Base-by-base conservation (phyloP, 345 rosid species). In the Microthlaspi erraticum region DNA sequence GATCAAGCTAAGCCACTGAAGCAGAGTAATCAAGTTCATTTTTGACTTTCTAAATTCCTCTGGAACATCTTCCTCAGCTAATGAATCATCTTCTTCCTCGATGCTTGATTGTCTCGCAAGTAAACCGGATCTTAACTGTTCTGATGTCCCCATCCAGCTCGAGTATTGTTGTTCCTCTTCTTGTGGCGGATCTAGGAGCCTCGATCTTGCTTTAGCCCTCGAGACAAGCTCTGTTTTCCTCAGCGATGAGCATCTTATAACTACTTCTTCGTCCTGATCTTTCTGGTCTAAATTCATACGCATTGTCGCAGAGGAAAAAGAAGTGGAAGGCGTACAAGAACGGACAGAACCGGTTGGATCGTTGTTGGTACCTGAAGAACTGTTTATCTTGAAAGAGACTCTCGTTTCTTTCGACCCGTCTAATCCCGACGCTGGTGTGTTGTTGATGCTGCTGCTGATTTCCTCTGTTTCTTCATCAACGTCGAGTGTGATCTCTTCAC, bases 51-150 rank as follows among this genome's bases (percentile, higher is more conserved):
- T 81, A 62, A 62, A 88, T 52, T 91, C 86, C 16, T 85, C 91
- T 0, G 97, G 99, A 11, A 94, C 68, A 71, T 94, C 99, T 19
- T 86, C 96, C 0, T 77, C 83, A 10, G 77, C 79, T 4, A 85
- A 79, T 2, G 86, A 80, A 45, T 88, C 96, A 0, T 93, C 91
- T n/a, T 88, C 93, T 7, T 91, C 97, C 0, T 93, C 98, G 0
- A 68, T 48, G 37, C 87, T 5, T 3, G 42, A 23, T 1, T 20
- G 70, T 69, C 68, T 81, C 1, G 69, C 64, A 37, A 84, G 10
- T 20, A 82, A 5, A 42, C 90, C 95, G 1, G 97, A 88, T 75
- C 55, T 78, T 10, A 87, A 3, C 29, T 64, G 85, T 4, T 81
- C 90, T 0, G 97, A 93, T 56, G 73, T 87, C 20, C 63, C 77